Percentiles rank a stretch among this genome's conserved stretches.
Conservation (phyloP, 1,139 yeast genomes). For the Debaryomyces sp. region DNA sequence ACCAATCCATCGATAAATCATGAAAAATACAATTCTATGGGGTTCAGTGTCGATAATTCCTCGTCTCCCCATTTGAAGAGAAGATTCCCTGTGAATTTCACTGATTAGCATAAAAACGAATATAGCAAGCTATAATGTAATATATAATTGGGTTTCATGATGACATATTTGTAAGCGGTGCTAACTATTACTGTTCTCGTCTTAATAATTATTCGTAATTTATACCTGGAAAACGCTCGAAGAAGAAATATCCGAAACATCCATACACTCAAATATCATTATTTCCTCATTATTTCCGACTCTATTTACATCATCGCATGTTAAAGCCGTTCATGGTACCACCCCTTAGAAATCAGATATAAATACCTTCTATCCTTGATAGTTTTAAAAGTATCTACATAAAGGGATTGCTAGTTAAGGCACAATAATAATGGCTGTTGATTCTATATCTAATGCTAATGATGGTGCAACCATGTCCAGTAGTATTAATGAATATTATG, state of each 20-base stretch:
- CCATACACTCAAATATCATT: neutral
- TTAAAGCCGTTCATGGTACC: neutral
- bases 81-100: slow-evolving; percentile 15
- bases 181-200: neutral
- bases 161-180: neutral
- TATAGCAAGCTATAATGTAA: neutral
- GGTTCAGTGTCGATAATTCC: slow-evolving; percentile 33
- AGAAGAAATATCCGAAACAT: neutral
- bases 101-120: slow-evolving; percentile 1
- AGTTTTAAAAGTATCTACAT: neutral
- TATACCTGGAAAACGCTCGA: neutral
- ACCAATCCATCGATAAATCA: slow-evolving; percentile 11
- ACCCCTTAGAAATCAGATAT: neutral
- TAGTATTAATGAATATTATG: slow-evolving; percentile 4
- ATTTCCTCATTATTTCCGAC: neutral
- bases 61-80: slow-evolving; percentile 43
- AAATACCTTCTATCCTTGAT: neutral
- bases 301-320: neutral
- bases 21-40: slow-evolving; percentile 25
- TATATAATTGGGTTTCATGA: neutral
- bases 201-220: no score
- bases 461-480: neutral
- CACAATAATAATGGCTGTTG: neutral
- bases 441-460: neutral
- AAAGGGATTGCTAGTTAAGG: neutral